phyloP scores from a whole-genome alignment of 495 filamentous ascomycete genomes.

The Daldinia vernicosa region DNA sequence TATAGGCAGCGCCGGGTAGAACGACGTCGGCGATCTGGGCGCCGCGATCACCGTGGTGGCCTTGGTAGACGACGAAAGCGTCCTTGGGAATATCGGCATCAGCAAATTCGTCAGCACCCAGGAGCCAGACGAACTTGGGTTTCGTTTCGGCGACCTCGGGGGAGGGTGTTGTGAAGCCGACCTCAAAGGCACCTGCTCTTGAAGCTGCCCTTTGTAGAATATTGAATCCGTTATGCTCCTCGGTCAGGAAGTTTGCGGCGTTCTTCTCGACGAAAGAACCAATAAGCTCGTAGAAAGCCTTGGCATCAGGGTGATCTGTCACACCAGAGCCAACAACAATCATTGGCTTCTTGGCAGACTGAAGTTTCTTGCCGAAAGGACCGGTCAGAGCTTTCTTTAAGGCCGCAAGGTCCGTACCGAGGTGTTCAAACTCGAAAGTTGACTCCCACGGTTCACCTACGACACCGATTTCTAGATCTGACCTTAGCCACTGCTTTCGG shows the following conservation, averaged over 20 bases:
- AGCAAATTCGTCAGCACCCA: conserved; percentile 91
- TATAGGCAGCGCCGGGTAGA: conserved; percentile 93
- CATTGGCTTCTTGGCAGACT: conserved; percentile 89
- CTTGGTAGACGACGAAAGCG: conserved; percentile 97
- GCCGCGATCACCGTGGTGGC: conserved; percentile 94
- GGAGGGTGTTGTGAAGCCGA: conserved; percentile 90
- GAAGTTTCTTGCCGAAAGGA: conserved; percentile 88
- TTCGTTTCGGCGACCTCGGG: conserved; percentile 77
- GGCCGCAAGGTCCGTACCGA: conserved; percentile 77
- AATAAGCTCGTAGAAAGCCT: conserved; percentile 89
- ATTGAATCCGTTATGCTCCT: conserved; percentile 98
- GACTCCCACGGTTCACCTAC: conserved; percentile 91
- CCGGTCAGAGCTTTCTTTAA: conserved; percentile 88
- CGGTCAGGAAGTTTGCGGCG: conserved; percentile 81
- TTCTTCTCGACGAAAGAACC: conserved; percentile 93
- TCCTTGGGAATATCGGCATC: conserved; percentile 86
- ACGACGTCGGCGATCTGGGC: conserved; percentile 94
- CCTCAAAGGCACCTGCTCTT: conserved; percentile 89
- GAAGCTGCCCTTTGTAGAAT: conserved; percentile 93
- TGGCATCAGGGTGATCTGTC: conserved; percentile 87
- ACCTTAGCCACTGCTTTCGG: conserved; percentile 95
- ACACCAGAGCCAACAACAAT: conserved; percentile 92
- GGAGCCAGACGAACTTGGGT: conserved; percentile 95
- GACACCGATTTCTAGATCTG: conserved; percentile 90
- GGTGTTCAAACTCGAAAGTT: conserved; percentile 91